phyloP scores from a whole-genome alignment of 2,329 filamentous ascomycete genomes.

The Colletotrichum tropicicola region DNA sequence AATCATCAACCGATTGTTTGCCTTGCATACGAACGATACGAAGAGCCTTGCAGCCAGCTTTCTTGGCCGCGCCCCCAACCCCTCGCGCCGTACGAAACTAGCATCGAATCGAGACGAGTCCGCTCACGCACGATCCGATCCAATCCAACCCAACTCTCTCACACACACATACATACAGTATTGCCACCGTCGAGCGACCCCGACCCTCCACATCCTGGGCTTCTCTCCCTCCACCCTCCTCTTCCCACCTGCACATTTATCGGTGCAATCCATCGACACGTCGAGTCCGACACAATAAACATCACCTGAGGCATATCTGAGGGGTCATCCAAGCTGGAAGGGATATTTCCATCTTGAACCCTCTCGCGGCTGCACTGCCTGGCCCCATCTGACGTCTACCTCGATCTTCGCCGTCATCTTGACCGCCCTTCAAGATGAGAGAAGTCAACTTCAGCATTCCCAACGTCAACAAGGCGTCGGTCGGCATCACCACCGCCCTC shows the following conservation, averaged over 20 bases:
- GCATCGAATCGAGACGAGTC: conserved; percentile 31
- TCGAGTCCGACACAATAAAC: conserved; percentile 11
- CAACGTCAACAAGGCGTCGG: conserved; percentile 98
- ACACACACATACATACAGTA: conserved; percentile 23
- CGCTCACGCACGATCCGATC: conserved; percentile 27
- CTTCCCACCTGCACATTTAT: neutral
- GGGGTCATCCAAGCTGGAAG: conserved; percentile 28
- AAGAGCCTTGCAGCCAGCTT: neutral
- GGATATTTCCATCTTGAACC: conserved; percentile 12
- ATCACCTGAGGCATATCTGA: conserved; percentile 13
- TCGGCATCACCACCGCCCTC: conserved; percentile 97
- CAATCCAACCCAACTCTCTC: conserved; percentile 20
- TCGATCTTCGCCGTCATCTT: neutral
- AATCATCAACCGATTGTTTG: neutral
- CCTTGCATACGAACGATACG: neutral
- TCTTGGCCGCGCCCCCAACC: conserved; percentile 10
- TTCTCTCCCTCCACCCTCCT: conserved; percentile 7
- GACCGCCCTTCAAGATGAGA: conserved; percentile 75
- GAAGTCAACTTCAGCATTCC: conserved; percentile 99
- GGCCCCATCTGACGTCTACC: conserved; percentile 18
- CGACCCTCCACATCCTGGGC: neutral
- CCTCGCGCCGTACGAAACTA: conserved; percentile 25
- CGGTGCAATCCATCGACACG: conserved; percentile 15
- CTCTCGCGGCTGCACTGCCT: conserved; percentile 27
- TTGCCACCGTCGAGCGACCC: conserved; percentile 25